Conservation (phyloP, 345 rosid species). For the Turritis glabra region DNA sequence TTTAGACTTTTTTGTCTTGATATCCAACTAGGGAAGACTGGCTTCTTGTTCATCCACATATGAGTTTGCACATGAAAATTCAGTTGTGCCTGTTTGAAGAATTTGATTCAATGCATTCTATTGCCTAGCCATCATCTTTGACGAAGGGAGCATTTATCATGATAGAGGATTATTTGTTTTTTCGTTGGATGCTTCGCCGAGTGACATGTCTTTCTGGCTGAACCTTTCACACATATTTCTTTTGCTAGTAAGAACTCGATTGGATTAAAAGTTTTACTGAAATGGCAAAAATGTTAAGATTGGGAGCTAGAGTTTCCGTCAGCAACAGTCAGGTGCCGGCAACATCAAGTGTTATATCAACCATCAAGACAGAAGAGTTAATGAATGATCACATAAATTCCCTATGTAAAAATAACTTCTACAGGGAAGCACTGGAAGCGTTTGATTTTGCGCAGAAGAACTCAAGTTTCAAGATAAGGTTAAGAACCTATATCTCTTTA, state of each 20-base stretch:
- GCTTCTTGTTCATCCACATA: neutral
- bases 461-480: constrained; percentile 36
- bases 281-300: constrained; percentile 26
- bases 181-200: neutral
- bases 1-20: neutral
- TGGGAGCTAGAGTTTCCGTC: constrained; percentile 19
- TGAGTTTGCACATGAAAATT: neutral
- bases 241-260: neutral
- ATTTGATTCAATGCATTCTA: neutral
- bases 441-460: constrained; percentile 42
- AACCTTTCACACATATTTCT: constrained; percentile 18
- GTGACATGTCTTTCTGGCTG: constrained; percentile 2
- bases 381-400: constrained; percentile 47
- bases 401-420: constrained; percentile 41
- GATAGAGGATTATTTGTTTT: neutral
- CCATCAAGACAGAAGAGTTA: constrained; percentile 41
- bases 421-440: constrained; percentile 56
- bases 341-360: constrained; percentile 5
- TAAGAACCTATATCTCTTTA: constrained; percentile 43
- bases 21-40: neutral
- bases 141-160: neutral
- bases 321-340: constrained; percentile 13
- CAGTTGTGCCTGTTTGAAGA: constrained; percentile 9
- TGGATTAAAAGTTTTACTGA: neutral
- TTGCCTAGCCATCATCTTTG: neutral